These are phyloP conservation scores for Xenoacremonium recifei DNA, from an alignment of 2,329 filamentous ascomycete species.

Conservation along the genomic window DNA sequence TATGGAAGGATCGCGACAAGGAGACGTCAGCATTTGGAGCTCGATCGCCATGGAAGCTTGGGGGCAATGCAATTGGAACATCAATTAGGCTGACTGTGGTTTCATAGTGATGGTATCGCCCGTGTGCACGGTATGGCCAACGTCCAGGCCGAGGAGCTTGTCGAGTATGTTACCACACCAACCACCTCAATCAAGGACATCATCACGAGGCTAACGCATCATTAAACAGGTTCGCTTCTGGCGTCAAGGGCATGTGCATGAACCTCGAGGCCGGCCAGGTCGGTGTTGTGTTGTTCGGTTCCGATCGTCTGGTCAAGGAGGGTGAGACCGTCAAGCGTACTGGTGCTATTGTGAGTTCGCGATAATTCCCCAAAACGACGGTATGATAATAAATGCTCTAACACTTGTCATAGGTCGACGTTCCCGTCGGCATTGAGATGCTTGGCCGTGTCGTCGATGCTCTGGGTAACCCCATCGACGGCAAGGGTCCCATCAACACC, in stretches of 20 bases:
- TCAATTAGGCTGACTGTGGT: constrained; percentile 28
- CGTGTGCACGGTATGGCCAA: constrained; percentile 99
- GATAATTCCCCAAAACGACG: too few species aligned
- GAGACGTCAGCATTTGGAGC: constrained; percentile 12
- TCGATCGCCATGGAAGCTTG: constrained; percentile 7
- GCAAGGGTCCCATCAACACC: constrained; percentile 95
- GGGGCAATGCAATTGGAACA: constrained; percentile 14
- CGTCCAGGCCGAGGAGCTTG: constrained; percentile 99
- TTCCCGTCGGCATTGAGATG: constrained; percentile 88
- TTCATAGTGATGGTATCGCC: constrained; percentile 94
- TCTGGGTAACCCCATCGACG: constrained; percentile 98
- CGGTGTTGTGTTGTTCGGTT: constrained; percentile 99
- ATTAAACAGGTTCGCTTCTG: constrained; percentile 96
- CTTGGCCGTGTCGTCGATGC: constrained; percentile 98
- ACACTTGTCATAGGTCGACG: constrained; percentile 71
- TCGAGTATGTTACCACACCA: constrained; percentile 72
- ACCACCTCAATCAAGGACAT: constrained; percentile 6
- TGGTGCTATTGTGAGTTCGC: constrained; percentile 86
- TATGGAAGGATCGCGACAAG: constrained; percentile 16
- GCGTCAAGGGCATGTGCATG: constrained; percentile 99
- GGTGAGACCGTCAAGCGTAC: constrained; percentile 99
- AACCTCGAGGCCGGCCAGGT: constrained; percentile 99
- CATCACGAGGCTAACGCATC: constrained; percentile 17
- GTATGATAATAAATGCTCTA: too few species aligned
- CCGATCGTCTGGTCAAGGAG: constrained; percentile 99